These are phyloP conservation scores for Verticillium albo-atrum DNA, from an alignment of 2,329 filamentous ascomycete species.

Conservation along the genomic window DNA sequence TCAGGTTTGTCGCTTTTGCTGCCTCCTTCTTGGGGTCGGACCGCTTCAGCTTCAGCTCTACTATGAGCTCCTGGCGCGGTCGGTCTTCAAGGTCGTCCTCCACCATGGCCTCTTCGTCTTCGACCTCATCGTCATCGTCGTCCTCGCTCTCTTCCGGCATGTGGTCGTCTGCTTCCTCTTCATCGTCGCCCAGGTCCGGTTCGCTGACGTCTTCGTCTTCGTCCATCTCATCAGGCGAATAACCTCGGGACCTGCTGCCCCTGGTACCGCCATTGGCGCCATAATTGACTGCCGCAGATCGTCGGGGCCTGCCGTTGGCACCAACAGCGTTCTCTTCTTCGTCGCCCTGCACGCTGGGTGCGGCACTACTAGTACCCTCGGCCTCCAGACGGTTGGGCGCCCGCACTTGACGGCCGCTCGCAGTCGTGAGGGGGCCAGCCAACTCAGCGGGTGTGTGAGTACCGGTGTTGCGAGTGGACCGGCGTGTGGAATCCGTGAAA, in stretches of 20 bases:
- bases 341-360: constrained; percentile 42
- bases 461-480: constrained; percentile 70
- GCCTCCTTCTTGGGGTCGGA: constrained; percentile 22
- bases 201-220: constrained; percentile 66
- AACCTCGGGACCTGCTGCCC: constrained; percentile 22
- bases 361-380: constrained; percentile 46
- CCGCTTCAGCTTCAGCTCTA: constrained; percentile 61
- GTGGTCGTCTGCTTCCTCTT: constrained; percentile 65
- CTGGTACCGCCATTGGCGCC: constrained; percentile 43
- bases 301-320: constrained; percentile 42
- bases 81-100: constrained; percentile 48
- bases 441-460: constrained; percentile 69
- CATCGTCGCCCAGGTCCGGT: constrained; percentile 72
- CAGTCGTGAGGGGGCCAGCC: constrained; percentile 61
- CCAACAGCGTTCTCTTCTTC: constrained; percentile 32
- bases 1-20: constrained; percentile 3
- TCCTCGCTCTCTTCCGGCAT: constrained; percentile 56
- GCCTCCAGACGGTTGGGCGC: constrained; percentile 63
- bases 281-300: constrained; percentile 45
- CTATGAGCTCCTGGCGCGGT: constrained; percentile 58
- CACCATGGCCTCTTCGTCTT: constrained; percentile 51
- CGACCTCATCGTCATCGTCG: constrained; percentile 53
- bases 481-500: constrained; percentile 59
- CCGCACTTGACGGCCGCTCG: constrained; percentile 81
- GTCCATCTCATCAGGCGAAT: constrained; percentile 42